phyloP scores from a whole-genome alignment of 2,329 filamentous ascomycete species.

The Diplodia corticola region DNA sequence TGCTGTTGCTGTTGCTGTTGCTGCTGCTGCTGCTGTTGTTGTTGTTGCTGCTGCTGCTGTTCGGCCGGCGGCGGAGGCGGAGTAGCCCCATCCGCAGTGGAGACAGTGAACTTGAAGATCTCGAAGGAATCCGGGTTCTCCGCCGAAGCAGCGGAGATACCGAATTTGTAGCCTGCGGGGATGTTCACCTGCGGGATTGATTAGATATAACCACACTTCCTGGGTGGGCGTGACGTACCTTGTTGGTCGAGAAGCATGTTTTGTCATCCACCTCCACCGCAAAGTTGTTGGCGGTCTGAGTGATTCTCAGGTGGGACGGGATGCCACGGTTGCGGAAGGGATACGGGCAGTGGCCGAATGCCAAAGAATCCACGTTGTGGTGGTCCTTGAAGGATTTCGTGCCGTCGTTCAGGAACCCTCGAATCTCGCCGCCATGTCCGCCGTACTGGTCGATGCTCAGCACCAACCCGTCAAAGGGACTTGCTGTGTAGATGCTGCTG shows the following conservation, averaged over 20 bases:
- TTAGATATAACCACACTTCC: background rate
- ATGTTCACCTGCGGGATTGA: conserved; percentile 61
- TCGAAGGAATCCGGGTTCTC: conserved; percentile 96
- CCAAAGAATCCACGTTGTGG: conserved; percentile 75
- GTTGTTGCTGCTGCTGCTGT: conserved; percentile 26
- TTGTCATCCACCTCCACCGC: conserved; percentile 78
- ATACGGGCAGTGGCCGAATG: conserved; percentile 92
- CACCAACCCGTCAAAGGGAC: conserved; percentile 85
- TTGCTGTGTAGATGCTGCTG: conserved; percentile 79
- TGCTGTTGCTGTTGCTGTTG: conserved; percentile 24
- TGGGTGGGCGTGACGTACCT: conserved; percentile 40
- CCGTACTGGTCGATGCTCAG: conserved; percentile 84
- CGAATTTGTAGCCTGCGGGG: conserved; percentile 79
- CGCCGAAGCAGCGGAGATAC: conserved; percentile 82
- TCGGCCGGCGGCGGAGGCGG: conserved; percentile 26
- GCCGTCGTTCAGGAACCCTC: conserved; percentile 94
- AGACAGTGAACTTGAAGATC: conserved; percentile 80
- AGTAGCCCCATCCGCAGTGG: conserved; percentile 47
- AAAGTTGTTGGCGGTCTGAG: conserved; percentile 64
- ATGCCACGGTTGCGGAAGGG: conserved; percentile 88
- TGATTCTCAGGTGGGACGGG: conserved; percentile 76
- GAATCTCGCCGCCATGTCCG: conserved; percentile 74
- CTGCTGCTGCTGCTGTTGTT: conserved; percentile 27
- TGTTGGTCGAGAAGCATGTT: conserved; percentile 79
- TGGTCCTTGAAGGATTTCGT: conserved; percentile 74